A percentile compares a stretch with the other conserved stretches of the same genome.
These are phyloP conservation scores for Testicularia cyperi DNA, from an alignment of 1,284 basidiomycete genomes.

Conservation along the genomic window DNA sequence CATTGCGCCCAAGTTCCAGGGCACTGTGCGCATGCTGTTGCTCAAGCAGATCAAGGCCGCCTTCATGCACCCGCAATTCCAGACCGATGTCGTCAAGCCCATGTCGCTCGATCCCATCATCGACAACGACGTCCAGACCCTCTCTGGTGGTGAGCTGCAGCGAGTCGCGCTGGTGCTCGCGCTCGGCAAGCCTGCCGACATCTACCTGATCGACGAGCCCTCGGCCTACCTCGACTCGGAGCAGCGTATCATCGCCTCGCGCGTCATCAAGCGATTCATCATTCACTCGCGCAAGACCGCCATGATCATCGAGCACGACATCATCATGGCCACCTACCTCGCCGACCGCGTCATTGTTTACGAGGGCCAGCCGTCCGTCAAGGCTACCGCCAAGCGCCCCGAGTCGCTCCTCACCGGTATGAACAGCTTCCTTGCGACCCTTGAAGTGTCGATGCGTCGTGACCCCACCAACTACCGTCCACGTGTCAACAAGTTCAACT, in stretches of 20 bases:
- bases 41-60: conserved; percentile 60
- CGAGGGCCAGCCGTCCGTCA: conserved; percentile 57
- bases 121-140: conserved; percentile 60
- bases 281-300: conserved; percentile 60
- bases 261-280: conserved; percentile 60
- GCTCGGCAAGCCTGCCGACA: conserved; percentile 58
- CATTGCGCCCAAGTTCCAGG: conserved; percentile 60
- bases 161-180: conserved; percentile 58
- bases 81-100: conserved; percentile 60
- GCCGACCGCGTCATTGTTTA: conserved; percentile 59
- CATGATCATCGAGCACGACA: conserved; percentile 60
- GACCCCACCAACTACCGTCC: conserved; percentile 59
- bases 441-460: conserved; percentile 59
- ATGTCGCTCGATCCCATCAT: conserved; percentile 59
- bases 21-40: conserved; percentile 59
- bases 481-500: conserved; percentile 59
- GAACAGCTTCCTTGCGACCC: conserved; percentile 57
- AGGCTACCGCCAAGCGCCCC: conserved; percentile 53
- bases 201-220: conserved; percentile 60
- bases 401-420: conserved; percentile 58
- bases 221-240: conserved; percentile 60
- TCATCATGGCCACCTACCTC: conserved; percentile 59
- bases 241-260: conserved; percentile 59
- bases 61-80: conserved; percentile 61
- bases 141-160: conserved; percentile 59